A percentile compares a stretch with the other conserved stretches of the same genome.
phyloP scores from a whole-genome alignment of 108 stramenopile species.

The Nannochloropsis gaditana region DNA sequence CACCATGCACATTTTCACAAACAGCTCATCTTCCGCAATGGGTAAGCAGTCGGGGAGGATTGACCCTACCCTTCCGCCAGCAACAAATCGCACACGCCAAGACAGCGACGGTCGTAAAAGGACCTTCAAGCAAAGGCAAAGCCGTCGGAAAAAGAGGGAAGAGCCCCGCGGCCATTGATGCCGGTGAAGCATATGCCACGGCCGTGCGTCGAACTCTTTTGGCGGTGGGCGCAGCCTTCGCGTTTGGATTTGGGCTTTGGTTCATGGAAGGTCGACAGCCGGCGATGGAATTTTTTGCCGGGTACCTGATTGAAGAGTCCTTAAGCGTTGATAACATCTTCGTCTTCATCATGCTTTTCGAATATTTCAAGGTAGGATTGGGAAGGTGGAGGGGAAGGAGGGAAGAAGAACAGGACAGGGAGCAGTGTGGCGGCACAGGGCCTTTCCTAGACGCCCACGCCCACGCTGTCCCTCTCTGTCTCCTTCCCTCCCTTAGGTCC shows the following conservation, averaged over 20 bases:
- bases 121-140: no score
- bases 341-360: slow-evolving; percentile 63
- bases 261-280: slow-evolving; percentile 29
- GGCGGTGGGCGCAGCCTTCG: slow-evolving; percentile 26
- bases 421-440: neutral
- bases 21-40: no score
- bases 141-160: no score
- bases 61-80: no score
- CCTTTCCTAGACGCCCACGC: neutral
- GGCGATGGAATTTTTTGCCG: slow-evolving; percentile 57
- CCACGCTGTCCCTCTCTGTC: neutral
- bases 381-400: neutral
- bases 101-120: no score
- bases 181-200: neutral
- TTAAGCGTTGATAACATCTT: slow-evolving; percentile 62
- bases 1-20: no score
- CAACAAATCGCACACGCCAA: no score
- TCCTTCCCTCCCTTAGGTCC: neutral
- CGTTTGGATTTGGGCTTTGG: slow-evolving; percentile 42
- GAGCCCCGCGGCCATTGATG: neutral
- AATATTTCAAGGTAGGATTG: slow-evolving; percentile 58
- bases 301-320: slow-evolving; percentile 61
- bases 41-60: no score
- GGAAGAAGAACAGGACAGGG: neutral
- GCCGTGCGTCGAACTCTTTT: neutral